A percentile compares a stretch with the other conserved stretches of the same genome.
Evolutionary conservation across 805 yeast genomes (phyloP).

Genomic region (Citeromyces matritensis): DNA sequence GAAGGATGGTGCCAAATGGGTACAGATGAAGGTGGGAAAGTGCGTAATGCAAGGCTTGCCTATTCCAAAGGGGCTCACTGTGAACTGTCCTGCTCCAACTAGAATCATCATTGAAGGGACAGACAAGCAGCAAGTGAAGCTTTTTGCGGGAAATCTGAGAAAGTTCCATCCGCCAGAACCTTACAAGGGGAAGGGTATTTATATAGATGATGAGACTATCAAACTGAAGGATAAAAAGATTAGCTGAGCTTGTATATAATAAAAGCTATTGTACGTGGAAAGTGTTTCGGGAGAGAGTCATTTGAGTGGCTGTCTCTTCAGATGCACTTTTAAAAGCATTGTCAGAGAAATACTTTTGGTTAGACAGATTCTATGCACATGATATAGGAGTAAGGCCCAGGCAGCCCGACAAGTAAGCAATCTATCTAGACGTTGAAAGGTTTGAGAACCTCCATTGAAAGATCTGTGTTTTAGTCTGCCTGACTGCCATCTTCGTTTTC

Average conservation of each 20-base stretch:
- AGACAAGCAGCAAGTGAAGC: slow-evolving; percentile 74
- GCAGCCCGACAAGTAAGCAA: no score
- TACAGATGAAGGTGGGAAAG: slow-evolving; percentile 77
- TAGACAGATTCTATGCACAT: no score
- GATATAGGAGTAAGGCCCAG: no score
- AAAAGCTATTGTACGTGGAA: no score
- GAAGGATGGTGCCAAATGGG: slow-evolving; percentile 33
- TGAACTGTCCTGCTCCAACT: slow-evolving; percentile 72
- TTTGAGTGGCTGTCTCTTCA: no score
- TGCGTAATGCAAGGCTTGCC: slow-evolving; percentile 65
- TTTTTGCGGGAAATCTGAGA: slow-evolving; percentile 81
- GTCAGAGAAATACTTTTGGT: no score
- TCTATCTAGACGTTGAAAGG: no score
- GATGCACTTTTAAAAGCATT: no score
- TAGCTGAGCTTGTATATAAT: slow-evolving; percentile 31
- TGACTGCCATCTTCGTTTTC: no score
- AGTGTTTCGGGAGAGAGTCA: no score
- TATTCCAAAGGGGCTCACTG: slow-evolving; percentile 67
- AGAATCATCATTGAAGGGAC: slow-evolving; percentile 75
- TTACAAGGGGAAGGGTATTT: slow-evolving; percentile 95
- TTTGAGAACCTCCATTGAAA: no score
- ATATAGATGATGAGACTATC: slow-evolving; percentile 82
- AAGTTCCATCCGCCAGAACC: slow-evolving; percentile 93
- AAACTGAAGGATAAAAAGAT: slow-evolving; percentile 85
- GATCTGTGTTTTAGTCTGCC: no score